phyloP scores from a whole-genome alignment of 192 early-diverging fungal species.

The Entophlyctis luteolus region DNA sequence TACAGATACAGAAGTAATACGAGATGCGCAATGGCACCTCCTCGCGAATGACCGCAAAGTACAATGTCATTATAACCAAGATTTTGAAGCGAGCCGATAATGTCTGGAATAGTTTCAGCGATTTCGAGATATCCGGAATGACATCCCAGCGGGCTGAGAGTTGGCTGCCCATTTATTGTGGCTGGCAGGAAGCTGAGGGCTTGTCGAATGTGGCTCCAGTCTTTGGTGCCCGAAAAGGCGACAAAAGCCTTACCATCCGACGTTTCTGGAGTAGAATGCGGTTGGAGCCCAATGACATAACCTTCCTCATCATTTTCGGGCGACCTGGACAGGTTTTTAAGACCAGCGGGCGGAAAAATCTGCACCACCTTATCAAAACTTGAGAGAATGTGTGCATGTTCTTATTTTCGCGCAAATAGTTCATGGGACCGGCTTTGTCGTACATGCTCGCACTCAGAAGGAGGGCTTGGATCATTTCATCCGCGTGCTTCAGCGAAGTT shows the following conservation, averaged over 20 bases:
- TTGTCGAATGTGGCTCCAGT: slow-evolving; percentile 30
- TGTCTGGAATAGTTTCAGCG: slow-evolving; percentile 31
- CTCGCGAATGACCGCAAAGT: slow-evolving; percentile 28
- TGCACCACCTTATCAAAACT: slow-evolving; percentile 10
- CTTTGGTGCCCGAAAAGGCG: slow-evolving; percentile 28
- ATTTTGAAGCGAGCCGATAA: slow-evolving; percentile 20
- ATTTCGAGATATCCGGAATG: slow-evolving; percentile 29
- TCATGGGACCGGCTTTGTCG: slow-evolving; percentile 12
- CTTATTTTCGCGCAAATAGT: slow-evolving; percentile 16
- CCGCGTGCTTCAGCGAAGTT: slow-evolving; percentile 18
- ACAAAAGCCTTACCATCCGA: slow-evolving; percentile 22
- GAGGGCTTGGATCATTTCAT: slow-evolving; percentile 28
- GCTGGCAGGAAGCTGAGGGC: slow-evolving; percentile 27
- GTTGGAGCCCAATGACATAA: slow-evolving; percentile 22
- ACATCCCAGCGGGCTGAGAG: slow-evolving; percentile 25
- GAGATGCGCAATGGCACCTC: slow-evolving; percentile 28
- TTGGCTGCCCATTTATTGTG: slow-evolving; percentile 29
- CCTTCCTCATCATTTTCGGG: slow-evolving; percentile 26
- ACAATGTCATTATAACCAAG: slow-evolving; percentile 22
- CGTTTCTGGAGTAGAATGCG: slow-evolving; percentile 7
- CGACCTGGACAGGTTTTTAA: neutral
- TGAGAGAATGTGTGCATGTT: slow-evolving; percentile 21
- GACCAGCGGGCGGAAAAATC: neutral
- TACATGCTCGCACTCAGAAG: slow-evolving; percentile 20
- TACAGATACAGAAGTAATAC: slow-evolving; percentile 27